phyloP scores from a whole-genome alignment of 2,329 filamentous ascomycete species.

The Penicillium sp. region DNA sequence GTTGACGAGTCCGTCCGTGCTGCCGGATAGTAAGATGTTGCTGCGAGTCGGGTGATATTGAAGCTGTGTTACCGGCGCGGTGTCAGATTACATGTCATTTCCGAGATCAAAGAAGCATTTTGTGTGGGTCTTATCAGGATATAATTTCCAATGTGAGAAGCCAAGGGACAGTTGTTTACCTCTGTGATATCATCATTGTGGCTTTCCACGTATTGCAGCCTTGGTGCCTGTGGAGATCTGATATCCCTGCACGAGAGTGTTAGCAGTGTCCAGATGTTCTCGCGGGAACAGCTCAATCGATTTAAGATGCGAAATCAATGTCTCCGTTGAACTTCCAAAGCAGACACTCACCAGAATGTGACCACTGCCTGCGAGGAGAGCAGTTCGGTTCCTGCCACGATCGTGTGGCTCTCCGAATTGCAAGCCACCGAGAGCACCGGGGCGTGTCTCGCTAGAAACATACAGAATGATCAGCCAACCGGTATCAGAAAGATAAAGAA shows the following conservation, averaged over 20 bases:
- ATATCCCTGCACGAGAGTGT: slow-evolving; percentile 46
- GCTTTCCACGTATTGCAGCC: slow-evolving; percentile 50
- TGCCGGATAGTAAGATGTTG: slow-evolving; percentile 61
- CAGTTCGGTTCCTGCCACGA: slow-evolving; percentile 62
- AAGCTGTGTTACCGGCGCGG: slow-evolving; percentile 39
- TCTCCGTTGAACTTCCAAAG: background rate
- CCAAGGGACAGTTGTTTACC: slow-evolving; percentile 40
- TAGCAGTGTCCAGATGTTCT: slow-evolving; percentile 24
- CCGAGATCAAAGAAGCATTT: background rate
- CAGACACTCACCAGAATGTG: slow-evolving; percentile 47
- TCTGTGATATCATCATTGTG: slow-evolving; percentile 65
- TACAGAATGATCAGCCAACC: slow-evolving; percentile 23
- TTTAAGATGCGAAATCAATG: background rate
- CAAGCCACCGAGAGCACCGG: slow-evolving; percentile 59
- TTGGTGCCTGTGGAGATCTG: slow-evolving; percentile 41
- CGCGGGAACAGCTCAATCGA: background rate
- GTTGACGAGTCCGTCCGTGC: slow-evolving; percentile 66
- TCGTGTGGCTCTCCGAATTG: slow-evolving; percentile 48
- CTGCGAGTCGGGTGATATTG: slow-evolving; percentile 57
- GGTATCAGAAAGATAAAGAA: slow-evolving; percentile 3
- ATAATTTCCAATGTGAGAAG: background rate
- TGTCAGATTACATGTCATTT: slow-evolving; percentile 16
- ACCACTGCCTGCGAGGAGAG: slow-evolving; percentile 48
- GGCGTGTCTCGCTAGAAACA: slow-evolving; percentile 49
- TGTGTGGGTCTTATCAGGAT: background rate